These are phyloP conservation scores for Euphrasia confusa DNA, from an alignment of 257 asterid genomes.

Conservation along the genomic window DNA sequence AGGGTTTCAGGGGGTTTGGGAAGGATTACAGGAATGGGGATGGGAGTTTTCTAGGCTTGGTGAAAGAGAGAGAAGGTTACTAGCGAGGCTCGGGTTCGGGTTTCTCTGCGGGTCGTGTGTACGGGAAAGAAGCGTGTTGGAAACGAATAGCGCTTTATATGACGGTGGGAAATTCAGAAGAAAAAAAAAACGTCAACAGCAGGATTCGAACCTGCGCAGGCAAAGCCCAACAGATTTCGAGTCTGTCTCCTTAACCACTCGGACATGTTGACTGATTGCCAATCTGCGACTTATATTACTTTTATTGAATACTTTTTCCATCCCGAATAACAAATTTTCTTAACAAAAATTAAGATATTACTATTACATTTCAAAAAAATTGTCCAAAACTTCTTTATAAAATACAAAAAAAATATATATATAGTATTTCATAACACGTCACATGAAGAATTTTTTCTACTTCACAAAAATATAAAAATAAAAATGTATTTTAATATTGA, in stretches of 20 bases:
- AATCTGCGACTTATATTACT: too few species aligned
- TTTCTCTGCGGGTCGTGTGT: neutral
- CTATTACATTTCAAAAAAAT: too few species aligned
- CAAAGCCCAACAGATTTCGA: constrained; percentile 63
- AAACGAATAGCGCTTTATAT: constrained; percentile 1
- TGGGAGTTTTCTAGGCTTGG: constrained; percentile 17
- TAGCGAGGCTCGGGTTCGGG: constrained; percentile 19
- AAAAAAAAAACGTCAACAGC: constrained; percentile 37
- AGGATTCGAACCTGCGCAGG: constrained; percentile 64
- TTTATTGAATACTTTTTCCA: too few species aligned
- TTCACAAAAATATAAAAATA: too few species aligned
- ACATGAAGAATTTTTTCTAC: too few species aligned
- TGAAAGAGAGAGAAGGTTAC: neutral
- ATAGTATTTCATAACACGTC: too few species aligned
- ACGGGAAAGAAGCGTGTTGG: neutral
- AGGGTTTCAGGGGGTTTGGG: constrained; percentile 32
- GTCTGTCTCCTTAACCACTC: constrained; percentile 99
- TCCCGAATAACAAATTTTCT: too few species aligned
- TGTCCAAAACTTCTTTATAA: too few species aligned
- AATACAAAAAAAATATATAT: too few species aligned
- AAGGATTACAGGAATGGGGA: constrained; percentile 5
- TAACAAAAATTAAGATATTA: too few species aligned
- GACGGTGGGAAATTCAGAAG: neutral
- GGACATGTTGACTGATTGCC: constrained; percentile 56
- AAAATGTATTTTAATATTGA: too few species aligned